Evolutionary conservation across 495 filamentous ascomycete genomes (phyloP), one percentile per base, ranked within the genome.

Genomic region (Pseudoneurospora amorphoporcata): DNA sequence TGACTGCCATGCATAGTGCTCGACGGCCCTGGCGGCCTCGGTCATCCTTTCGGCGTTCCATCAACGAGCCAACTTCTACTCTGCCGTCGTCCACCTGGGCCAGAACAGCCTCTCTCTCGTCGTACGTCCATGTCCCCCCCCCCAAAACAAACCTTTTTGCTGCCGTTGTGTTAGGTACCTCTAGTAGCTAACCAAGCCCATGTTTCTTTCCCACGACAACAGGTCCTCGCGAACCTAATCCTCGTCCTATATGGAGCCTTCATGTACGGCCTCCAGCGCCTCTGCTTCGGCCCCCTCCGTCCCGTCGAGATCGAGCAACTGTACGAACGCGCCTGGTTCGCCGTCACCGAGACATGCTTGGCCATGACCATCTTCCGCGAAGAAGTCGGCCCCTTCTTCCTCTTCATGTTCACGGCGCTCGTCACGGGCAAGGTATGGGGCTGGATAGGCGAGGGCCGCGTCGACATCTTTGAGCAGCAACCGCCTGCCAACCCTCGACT

Each of bases 341-440:
- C 95, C 69, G 90, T 99, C 47, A 97, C 94, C 32, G 95, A 99
- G 80, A 98, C 95, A 74, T 94, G 92, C 80, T 87, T 99, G 47
- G 95, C 96, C 17, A 98, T 98, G 95, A 97, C 95, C n/a, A 97
- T 97, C 75, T 99, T 99, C 80, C 87, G 95, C 29, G 95, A 97
- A 71, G 93, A 97, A 79, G 88, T 98, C 40, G 96, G 97, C 65
- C 91, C 89, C 38, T 96, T 93, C 89, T 97, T 98, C 77, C 82
- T 98, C 69, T 88, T 95, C 75, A 98, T 98, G 95, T 98, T 98
- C 77, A 92, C 95, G 17, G 89, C 89, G 42, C 86, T 98, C n/a
- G 86, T 98, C 65, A 92, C 92, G 38, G 94, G 93, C 58, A 98
- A 97, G 81, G 94, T 98, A 58, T 98, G 96, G 93, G 92, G 92